These are phyloP conservation scores for Aspergillus amoenus DNA, from an alignment of 2,329 filamentous ascomycete species.

Conservation along the genomic window DNA sequence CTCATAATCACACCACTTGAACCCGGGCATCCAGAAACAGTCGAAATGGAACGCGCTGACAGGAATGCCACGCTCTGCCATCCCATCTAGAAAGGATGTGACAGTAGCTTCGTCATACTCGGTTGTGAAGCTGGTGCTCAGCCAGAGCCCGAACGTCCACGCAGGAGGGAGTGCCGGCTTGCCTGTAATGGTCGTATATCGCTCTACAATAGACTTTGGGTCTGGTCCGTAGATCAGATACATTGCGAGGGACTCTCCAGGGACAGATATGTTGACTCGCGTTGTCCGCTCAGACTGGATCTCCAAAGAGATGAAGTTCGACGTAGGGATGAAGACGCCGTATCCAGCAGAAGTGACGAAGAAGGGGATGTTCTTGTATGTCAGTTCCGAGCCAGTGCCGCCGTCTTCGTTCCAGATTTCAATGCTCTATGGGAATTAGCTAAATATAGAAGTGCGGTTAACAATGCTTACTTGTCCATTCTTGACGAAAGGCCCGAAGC, in stretches of 20 bases:
- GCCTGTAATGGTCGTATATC: conserved; percentile 9
- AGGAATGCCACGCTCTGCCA: conserved; percentile 9
- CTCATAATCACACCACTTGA: conserved; percentile 13
- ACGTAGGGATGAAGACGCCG: conserved; percentile 12
- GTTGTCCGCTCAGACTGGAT: conserved; percentile 10
- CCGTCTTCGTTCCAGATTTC: conserved; percentile 15
- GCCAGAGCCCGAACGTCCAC: conserved; percentile 13
- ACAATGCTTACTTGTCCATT: neutral
- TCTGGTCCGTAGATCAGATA: conserved; percentile 12
- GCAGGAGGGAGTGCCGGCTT: conserved; percentile 9
- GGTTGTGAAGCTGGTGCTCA: conserved; percentile 12
- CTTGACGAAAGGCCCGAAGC: conserved; percentile 11
- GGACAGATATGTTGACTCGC: conserved; percentile 8
- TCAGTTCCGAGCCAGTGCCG: conserved; percentile 10
- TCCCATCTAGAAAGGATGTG: conserved; percentile 7
- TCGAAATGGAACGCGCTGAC: conserved; percentile 14
- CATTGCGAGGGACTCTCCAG: conserved; percentile 4
- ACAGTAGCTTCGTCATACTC: conserved; percentile 12
- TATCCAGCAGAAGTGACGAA: conserved; percentile 10
- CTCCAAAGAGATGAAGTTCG: conserved; percentile 8
- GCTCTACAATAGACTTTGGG: conserved; percentile 8
- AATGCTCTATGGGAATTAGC: neutral
- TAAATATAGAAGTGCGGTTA: too few relatives aligned
- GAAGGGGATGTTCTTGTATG: conserved; percentile 15
- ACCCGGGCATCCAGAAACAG: conserved; percentile 14